Base-by-base conservation (phyloP, 495 filamentous ascomycete genomes). In the Halenospora varia region DNA sequence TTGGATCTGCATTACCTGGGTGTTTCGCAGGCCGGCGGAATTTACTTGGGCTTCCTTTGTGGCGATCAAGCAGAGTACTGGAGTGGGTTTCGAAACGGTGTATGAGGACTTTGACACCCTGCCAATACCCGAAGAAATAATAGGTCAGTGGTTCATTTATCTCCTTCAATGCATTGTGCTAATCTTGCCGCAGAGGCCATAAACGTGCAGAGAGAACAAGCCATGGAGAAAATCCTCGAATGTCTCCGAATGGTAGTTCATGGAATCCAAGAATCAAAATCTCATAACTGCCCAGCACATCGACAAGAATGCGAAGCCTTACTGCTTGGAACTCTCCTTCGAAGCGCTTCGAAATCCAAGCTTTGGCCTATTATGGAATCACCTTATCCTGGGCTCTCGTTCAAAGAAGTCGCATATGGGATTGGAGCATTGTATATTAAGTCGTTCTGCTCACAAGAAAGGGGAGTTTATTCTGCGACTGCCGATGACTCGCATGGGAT, bases 1-100 rank as follows among this genome's bases (percentile, higher is more conserved):
- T 8, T 50, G 48, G 48, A 11, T 50, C 19, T 50, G 48, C 17
- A 26, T 50, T 23, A 15, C 48, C 17, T 50, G 48, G 48, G 48
- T 50, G 8, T 50, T 50, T 46, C 8, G 42, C 13, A 17, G 13
- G 19, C n/a, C 42, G n/a, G 42, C 13, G 8, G 42, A 46, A 17
- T 46, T 46, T 17, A 20, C 42, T 8, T 20, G 42, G 19, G 42
- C 42, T 17, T 9, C 42, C 8, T n/a, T 20, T 17, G 17, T 20
- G 8, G 42, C 42, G n/a, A 20, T n/a, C 4, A n/a, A 17, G n/a
- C 42, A 46, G 8, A 46, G 13, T 46, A 17, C 6, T 8, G 13
- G 15, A 17, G 17, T 4, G 8, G 42, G 42, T 46, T 46, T 17
- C 19, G 42, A 20, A 46, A 8, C n/a, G 15, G 15, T 20, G 8